phyloP scores from a whole-genome alignment of 148 eudicot genomes.

The Chenopodium quinoa region DNA sequence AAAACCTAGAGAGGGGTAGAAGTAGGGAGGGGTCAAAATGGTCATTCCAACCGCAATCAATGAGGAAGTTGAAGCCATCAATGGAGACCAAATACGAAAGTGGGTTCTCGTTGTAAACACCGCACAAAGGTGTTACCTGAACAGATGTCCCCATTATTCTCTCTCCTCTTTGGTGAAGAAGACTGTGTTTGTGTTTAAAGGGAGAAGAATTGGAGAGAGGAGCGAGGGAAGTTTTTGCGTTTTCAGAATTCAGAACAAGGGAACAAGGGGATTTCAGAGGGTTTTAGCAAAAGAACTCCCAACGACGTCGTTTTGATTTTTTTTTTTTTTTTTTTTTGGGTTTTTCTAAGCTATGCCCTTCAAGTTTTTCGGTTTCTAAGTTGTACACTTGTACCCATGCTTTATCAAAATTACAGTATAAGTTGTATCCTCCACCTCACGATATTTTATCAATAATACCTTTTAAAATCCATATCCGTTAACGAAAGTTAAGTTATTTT shows the following conservation, averaged over 20 bases:
- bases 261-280: not conserved
- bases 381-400: no score
- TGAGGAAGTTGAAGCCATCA: constrained; percentile 84
- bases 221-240: no score
- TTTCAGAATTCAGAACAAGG: no score
- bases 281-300: not conserved
- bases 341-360: no score
- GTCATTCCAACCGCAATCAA: constrained; percentile 98
- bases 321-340: no score
- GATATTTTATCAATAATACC: no score
- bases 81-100: constrained; percentile 82
- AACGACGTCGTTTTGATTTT: not conserved
- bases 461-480: no score
- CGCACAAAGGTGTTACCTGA: constrained; percentile 82
- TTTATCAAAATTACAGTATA: no score
- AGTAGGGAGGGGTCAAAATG: constrained; percentile 78
- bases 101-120: constrained; percentile 89
- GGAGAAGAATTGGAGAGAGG: not conserved
- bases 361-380: no score
- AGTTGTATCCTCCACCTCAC: no score
- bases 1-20: constrained; percentile 83
- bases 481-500: no score
- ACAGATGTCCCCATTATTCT: constrained; percentile 87
- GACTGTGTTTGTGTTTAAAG: no score
- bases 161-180: not conserved